phyloP scores from a whole-genome alignment of 108 stramenopile genomes.

The Skeletonema tropicum region DNA sequence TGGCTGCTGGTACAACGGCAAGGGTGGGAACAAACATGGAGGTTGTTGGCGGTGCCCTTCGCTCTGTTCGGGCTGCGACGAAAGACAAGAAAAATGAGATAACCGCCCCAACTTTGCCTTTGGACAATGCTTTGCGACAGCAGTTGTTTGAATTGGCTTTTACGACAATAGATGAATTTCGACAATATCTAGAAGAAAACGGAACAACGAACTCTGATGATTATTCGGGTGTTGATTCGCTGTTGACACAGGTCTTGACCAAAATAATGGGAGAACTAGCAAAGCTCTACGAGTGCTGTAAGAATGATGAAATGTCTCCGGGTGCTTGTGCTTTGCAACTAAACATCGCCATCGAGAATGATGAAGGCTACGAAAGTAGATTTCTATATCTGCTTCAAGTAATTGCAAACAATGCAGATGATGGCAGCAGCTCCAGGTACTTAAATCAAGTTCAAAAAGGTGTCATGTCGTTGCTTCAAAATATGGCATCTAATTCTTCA shows the following conservation, averaged over 20 bases:
- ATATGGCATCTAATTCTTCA: constrained; percentile 72
- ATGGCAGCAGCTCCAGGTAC: constrained; percentile 56
- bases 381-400: constrained; percentile 64
- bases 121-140: constrained; percentile 32
- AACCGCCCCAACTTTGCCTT: constrained; percentile 13
- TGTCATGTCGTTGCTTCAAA: constrained; percentile 64
- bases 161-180: constrained; percentile 57
- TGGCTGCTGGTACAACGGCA: constrained; percentile 73
- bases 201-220: constrained; percentile 23
- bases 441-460: constrained; percentile 79
- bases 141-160: constrained; percentile 74
- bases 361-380: constrained; percentile 54
- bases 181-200: constrained; percentile 51
- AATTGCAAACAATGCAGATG: constrained; percentile 46
- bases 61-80: constrained; percentile 56
- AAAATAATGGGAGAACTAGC: constrained; percentile 61
- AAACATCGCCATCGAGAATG: constrained; percentile 38
- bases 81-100: constrained; percentile 18
- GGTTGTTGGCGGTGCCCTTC: constrained; percentile 85
- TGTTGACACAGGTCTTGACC: constrained; percentile 69
- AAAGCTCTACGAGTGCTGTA: constrained; percentile 87
- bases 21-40: constrained; percentile 89
- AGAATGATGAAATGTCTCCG: constrained; percentile 66
- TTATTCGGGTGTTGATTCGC: constrained; percentile 47
- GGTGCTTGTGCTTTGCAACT: constrained; percentile 24